Conservation (phyloP, 2,329 filamentous ascomycete genomes). For the Hortaea sp. region DNA sequence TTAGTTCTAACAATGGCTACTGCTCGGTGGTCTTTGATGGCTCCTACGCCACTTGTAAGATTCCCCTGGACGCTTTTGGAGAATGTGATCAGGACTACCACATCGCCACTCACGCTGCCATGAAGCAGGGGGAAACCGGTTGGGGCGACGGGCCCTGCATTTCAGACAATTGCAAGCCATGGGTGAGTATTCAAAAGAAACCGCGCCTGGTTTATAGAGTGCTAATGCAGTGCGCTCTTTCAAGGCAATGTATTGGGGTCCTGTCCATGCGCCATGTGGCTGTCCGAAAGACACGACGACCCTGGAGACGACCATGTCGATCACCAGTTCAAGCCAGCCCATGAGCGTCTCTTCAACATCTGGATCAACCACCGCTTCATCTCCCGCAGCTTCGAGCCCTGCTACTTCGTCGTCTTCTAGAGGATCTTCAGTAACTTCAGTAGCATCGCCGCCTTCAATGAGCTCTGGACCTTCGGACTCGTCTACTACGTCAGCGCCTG, state of each 20-base stretch:
- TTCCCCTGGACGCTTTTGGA: neutral
- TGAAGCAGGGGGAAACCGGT: neutral
- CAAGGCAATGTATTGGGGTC: neutral
- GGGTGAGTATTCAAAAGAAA: neutral
- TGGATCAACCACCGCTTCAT: too few species aligned
- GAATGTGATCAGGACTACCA: neutral
- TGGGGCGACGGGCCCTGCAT: neutral
- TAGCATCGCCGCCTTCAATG: too few species aligned
- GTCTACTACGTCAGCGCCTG: too few species aligned
- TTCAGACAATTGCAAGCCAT: neutral
- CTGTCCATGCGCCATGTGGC: too few species aligned
- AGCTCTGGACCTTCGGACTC: too few species aligned
- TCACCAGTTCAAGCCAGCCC: neutral
- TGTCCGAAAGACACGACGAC: neutral
- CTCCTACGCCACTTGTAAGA: neutral
- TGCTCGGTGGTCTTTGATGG: neutral
- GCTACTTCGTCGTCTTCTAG: too few species aligned
- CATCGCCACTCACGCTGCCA: neutral
- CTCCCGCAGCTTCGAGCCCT: too few species aligned
- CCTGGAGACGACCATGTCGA: neutral
- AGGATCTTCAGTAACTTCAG: too few species aligned
- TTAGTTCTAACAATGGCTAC: neutral
- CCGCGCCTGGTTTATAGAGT: neutral
- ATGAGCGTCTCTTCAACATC: too few species aligned
- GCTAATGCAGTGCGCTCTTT: neutral